These are phyloP conservation scores for Jackrogersella multiformis DNA, from an alignment of 495 filamentous ascomycete species.

Conservation along the genomic window DNA sequence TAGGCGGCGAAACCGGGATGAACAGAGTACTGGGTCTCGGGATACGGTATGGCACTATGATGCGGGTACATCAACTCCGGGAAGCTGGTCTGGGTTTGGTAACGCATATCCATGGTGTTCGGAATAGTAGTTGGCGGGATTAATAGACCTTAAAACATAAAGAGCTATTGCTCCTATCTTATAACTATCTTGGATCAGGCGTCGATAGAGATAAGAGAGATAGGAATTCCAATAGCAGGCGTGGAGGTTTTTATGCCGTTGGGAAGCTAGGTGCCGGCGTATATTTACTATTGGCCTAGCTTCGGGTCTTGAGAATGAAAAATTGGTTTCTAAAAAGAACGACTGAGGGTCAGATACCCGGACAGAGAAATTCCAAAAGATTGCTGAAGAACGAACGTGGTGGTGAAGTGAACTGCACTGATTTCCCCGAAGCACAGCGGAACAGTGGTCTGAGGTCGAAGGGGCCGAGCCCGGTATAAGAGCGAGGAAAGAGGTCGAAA, in stretches of 20 bases:
- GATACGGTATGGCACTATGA: slow-evolving; percentile 24
- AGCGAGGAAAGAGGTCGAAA: slow-evolving; percentile 33
- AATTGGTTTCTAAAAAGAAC: slow-evolving; percentile 49
- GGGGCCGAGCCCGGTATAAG: slow-evolving; percentile 44
- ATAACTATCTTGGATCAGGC: too few relatives aligned
- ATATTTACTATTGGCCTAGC: slow-evolving; percentile 5
- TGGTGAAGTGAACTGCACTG: slow-evolving; percentile 38
- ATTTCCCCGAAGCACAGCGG: slow-evolving; percentile 32
- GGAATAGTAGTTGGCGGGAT: background rate
- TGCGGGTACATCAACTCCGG: slow-evolving; percentile 38
- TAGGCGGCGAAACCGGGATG: slow-evolving; percentile 23
- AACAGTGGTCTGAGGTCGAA: slow-evolving; percentile 24
- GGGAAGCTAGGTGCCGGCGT: too few relatives aligned
- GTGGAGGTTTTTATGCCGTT: too few relatives aligned
- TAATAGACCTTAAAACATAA: background rate
- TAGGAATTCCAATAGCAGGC: too few relatives aligned
- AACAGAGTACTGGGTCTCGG: slow-evolving; percentile 32
- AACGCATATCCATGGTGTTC: slow-evolving; percentile 41
- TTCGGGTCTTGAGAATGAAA: background rate
- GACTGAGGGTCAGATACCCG: slow-evolving; percentile 54
- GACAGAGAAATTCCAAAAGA: slow-evolving; percentile 33
- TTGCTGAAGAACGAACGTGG: slow-evolving; percentile 44
- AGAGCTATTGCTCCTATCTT: too few relatives aligned
- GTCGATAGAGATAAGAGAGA: too few relatives aligned
- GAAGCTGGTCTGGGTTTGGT: slow-evolving; percentile 28